phyloP scores from a whole-genome alignment of 768 basidiomycete species.

The Tylopilus balloui region DNA sequence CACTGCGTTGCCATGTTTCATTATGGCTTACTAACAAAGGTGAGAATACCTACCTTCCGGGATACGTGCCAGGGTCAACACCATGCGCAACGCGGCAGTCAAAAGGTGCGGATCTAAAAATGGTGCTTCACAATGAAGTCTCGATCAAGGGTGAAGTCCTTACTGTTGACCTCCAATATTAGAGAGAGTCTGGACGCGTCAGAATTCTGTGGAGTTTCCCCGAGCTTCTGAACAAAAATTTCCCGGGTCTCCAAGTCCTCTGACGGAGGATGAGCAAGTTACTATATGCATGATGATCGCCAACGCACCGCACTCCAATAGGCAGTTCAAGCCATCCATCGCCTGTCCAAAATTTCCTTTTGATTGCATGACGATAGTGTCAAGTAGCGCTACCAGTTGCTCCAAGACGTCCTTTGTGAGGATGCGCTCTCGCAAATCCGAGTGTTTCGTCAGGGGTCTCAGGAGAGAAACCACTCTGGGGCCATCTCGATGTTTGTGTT shows the following conservation, averaged over 20 bases:
- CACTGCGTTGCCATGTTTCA: not conserved
- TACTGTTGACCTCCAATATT: conserved; percentile 17
- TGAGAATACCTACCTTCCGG: conserved; percentile 11
- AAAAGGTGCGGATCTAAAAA: conserved; percentile 11
- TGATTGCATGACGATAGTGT: conserved; percentile 1
- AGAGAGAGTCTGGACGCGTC: conserved; percentile 8
- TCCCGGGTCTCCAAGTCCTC: conserved; percentile 12
- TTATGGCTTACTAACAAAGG: not conserved
- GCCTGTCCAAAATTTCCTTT: conserved; percentile 14
- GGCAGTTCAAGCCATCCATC: conserved; percentile 20
- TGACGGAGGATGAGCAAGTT: not conserved
- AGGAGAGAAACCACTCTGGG: conserved; percentile 22
- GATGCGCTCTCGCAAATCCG: conserved; percentile 9
- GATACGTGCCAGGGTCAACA: conserved; percentile 14
- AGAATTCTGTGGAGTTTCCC: not conserved
- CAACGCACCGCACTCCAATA: conserved; percentile 19
- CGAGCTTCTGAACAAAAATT: conserved; percentile 8
- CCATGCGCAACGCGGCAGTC: conserved; percentile 17
- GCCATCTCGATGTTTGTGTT: conserved; percentile 16
- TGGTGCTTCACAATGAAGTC: not conserved
- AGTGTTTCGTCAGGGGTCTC: conserved; percentile 18
- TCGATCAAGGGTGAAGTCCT: not conserved
- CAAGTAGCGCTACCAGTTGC: conserved; percentile 13
- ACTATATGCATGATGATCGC: not conserved
- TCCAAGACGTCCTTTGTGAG: conserved; percentile 14